These are phyloP conservation scores for Omphalea diandra DNA, from an alignment of 441 rosid species.

Conservation along the genomic window DNA sequence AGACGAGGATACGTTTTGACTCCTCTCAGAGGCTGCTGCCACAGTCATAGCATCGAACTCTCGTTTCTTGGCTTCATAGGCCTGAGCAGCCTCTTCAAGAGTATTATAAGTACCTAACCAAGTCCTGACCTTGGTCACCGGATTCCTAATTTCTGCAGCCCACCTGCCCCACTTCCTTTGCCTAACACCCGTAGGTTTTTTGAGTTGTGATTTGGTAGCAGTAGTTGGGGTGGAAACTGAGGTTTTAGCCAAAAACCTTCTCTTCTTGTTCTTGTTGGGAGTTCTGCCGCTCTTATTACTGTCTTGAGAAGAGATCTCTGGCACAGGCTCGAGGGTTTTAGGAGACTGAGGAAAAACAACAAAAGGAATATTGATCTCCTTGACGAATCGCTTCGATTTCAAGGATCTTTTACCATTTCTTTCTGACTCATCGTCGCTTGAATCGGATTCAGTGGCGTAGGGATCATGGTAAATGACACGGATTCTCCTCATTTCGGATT, in stretches of 20 bases:
- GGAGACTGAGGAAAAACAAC: constrained; percentile 21
- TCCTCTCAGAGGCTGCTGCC: constrained; percentile 37
- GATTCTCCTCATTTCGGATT: constrained; percentile 45
- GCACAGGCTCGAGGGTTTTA: constrained; percentile 21
- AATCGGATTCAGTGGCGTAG: constrained; percentile 86
- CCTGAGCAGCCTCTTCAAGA: constrained; percentile 81
- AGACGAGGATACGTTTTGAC: constrained; percentile 26
- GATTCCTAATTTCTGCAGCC: constrained; percentile 97
- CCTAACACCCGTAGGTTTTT: constrained; percentile 73
- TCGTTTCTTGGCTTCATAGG: constrained; percentile 62
- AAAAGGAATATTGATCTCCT: constrained; percentile 51
- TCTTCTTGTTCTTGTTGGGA: constrained; percentile 34
- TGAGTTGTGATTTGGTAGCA: background rate
- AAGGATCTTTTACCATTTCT: background rate
- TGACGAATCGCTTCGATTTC: constrained; percentile 46
- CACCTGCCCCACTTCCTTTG: constrained; percentile 98
- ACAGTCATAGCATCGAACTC: constrained; percentile 53
- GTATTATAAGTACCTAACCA: constrained; percentile 93
- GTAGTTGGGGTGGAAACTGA: constrained; percentile 9
- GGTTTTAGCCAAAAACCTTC: constrained; percentile 33
- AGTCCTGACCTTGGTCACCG: constrained; percentile 57
- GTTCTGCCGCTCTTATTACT: constrained; percentile 38
- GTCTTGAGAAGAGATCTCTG: constrained; percentile 57
- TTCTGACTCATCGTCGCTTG: constrained; percentile 67
- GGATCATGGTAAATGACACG: constrained; percentile 78